Evolutionary conservation across 1,284 basidiomycete genomes (phyloP), one percentile per base, ranked within the genome.

Genomic region (Apiotrichum brassicae): DNA sequence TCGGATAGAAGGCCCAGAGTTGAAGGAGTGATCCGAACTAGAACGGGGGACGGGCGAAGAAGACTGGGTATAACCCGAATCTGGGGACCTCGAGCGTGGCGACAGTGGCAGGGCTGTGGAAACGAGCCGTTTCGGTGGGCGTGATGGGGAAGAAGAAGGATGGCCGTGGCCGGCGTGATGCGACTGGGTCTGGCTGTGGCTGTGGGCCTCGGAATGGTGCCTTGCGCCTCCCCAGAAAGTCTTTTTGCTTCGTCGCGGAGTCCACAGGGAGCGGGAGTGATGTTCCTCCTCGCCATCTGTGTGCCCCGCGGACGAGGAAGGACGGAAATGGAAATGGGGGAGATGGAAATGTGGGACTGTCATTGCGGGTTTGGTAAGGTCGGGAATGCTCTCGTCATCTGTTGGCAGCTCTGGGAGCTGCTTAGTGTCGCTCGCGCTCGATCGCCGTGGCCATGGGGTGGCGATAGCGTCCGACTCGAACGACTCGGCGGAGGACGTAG

Each of bases 271-370:
- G 19, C 26, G 40, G n/a, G 18, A 6, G 19, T 41, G 40, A 14
- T 32, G 30, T 18, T 52, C 50, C 20, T 52, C 50, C 30, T 46
- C 45, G 12, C 45, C 45, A 22, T 52, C 50, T 6, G 50, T 35
- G 16, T 44, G 38, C 32, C 45, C 42, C 23, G 42, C 26, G 23
- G 43, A 39, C 9, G 44, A 43, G 33, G 41, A 24, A 13, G 40
- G 28, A 13, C 40, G 40, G 23, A 26, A 14, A 20, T 19, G 49
- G 48, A 8, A 24, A 39, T 16, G 39, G 24, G 9, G 16, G 14
- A 9, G 9, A 30, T 30, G 28, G 28, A 30, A 30, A 30, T 30
- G 16, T 40, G 25, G 16, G 28, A 25, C 18, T 3, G 26, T 24
- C 19, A 32, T 24, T 8, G 16, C 25, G 37, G 23, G 22, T 23